These are phyloP conservation scores for Candida yuanshanica DNA, from an alignment of 805 yeast genomes.

Conservation along the genomic window DNA sequence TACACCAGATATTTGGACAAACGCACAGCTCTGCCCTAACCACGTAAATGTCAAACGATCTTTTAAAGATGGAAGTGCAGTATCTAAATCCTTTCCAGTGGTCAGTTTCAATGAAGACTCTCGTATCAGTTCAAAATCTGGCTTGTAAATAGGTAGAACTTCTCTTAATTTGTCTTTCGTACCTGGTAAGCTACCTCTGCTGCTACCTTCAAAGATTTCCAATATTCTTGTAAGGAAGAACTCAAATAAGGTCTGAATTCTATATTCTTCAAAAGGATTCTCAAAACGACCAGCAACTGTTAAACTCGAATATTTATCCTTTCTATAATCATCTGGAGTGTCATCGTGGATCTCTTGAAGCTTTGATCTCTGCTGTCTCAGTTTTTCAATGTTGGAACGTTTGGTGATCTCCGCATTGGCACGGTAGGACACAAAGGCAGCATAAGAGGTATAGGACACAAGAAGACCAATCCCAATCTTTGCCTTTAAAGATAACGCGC, in stretches of 20 bases:
- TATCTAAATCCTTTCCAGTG: conserved; percentile 6
- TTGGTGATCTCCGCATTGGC: conserved; percentile 49
- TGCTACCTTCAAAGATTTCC: conserved; percentile 58
- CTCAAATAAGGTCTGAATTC: conserved; percentile 86
- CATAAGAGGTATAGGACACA: conserved; percentile 56
- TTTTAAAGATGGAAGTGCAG: conserved; percentile 29
- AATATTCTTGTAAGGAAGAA: conserved; percentile 67
- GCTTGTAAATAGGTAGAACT: conserved; percentile 53
- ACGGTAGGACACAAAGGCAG: conserved; percentile 50
- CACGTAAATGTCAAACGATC: conserved; percentile 69
- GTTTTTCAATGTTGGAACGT: conserved; percentile 27
- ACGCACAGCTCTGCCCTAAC: conserved; percentile 90
- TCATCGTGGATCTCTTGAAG: not conserved
- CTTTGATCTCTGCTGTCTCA: not conserved
- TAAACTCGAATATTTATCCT: conserved; percentile 38
- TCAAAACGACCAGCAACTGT: conserved; percentile 74
- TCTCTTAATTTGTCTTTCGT: conserved; percentile 39
- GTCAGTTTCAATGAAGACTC: conserved; percentile 12
- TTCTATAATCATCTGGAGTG: conserved; percentile 11
- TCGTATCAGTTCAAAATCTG: conserved; percentile 31
- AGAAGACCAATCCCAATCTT: conserved; percentile 26
- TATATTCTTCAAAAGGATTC: conserved; percentile 86
- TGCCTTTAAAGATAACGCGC: conserved; percentile 16
- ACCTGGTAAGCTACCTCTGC: conserved; percentile 55
- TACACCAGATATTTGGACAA: conserved; percentile 63